A percentile compares a stretch with the other conserved stretches of the same genome.
Conservation (phyloP, 2,329 filamentous ascomycete species). For the Colletotrichum incanum region DNA sequence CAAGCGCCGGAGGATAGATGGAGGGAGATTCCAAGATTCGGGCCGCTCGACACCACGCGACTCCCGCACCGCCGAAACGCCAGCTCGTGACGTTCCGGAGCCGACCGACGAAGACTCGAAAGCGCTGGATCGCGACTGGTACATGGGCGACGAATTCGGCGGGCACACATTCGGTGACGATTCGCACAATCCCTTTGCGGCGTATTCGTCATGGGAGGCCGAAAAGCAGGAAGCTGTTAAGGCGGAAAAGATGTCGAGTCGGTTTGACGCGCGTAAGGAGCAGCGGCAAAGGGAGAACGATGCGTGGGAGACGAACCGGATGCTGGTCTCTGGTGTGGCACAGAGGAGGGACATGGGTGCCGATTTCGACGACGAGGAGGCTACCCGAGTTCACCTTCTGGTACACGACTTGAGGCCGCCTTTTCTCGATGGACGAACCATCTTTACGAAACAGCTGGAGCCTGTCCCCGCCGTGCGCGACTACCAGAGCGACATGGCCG, state of each 20-base stretch:
- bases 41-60: constrained; percentile 59
- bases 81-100: constrained; percentile 71
- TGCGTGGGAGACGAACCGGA: constrained; percentile 98
- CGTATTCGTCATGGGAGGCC: constrained; percentile 80
- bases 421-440: constrained; percentile 93
- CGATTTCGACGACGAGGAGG: constrained; percentile 94
- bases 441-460: constrained; percentile 98
- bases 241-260: constrained; percentile 84
- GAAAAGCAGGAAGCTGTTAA: constrained; percentile 81
- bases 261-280: constrained; percentile 77
- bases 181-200: constrained; percentile 91
- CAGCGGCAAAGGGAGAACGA: constrained; percentile 96
- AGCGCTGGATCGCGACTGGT: constrained; percentile 93
- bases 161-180: constrained; percentile 91
- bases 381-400: constrained; percentile 88
- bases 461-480: constrained; percentile 94
- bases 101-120: constrained; percentile 78
- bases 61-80: constrained; percentile 54
- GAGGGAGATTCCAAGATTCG: constrained; percentile 49
- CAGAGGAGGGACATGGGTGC: constrained; percentile 86
- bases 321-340: constrained; percentile 96
- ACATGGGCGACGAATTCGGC: constrained; percentile 87
- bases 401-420: constrained; percentile 95
- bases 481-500: constrained; percentile 97
- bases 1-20: constrained; percentile 77